Base-by-base conservation (phyloP, 345 rosid species). In the Populus deltoides region DNA sequence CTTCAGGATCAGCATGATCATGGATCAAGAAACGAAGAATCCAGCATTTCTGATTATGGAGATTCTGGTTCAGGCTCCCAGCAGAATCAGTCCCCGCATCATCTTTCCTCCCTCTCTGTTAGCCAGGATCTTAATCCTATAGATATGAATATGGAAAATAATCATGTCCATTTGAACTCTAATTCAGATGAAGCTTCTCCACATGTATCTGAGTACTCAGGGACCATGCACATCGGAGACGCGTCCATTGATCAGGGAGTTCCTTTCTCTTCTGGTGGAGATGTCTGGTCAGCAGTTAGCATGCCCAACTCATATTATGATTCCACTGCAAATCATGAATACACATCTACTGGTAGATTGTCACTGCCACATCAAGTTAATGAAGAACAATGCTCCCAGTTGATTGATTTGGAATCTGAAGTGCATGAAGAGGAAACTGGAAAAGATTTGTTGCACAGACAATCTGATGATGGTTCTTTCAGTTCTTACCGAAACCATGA, bases 401-500 rank as follows among this genome's bases (percentile, higher is more conserved):
- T 92, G 85, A 83, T 91, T 76, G 88, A 84, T 86, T 86, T 92
- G 77, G 90, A 78, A 74, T 83, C 92, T 61, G 77, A 85, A 69
- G 85, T 88, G 86, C 84, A 66, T 66, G 87, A 80, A 82, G 87
- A 66, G 73, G 88, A 76, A 70, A 73, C 49, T 31, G 77, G 87
- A 70, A 85, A 87, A 76, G 81, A 77, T 87, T 81, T 89, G 84
- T 82, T 88, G 74, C 93, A 80, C 55, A 77, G 78, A 71, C 93
- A 90, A 75, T 66, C 87, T 70, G 78, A 82, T 71, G 90, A 81
- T 80, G 86, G 82, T 77, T 75, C 94, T 78, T 88, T 88, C 79
- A 81, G 80, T 69, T 81, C 93, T 55, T 92, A 85, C 85, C 86
- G 89, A 69, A 86, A 82, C 84, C 91, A 83, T 75, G 91, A 87